Percentiles rank a stretch among this genome's conserved stretches.
These are phyloP conservation scores for Funneliformis geosporum DNA, from an alignment of 192 early-diverging fungal species.

Conservation along the genomic window DNA sequence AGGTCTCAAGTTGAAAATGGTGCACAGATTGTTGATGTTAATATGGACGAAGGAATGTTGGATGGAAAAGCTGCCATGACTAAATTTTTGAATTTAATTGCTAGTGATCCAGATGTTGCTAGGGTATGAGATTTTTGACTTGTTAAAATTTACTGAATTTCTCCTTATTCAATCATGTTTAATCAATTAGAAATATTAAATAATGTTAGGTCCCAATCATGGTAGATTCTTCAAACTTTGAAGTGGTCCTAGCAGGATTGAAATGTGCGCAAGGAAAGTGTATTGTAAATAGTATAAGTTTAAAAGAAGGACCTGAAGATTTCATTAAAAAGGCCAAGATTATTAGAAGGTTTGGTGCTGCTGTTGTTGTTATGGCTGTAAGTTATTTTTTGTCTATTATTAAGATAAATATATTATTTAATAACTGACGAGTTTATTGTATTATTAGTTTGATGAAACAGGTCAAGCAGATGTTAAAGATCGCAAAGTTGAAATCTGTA, in stretches of 20 bases:
- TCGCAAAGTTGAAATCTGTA: conserved; percentile 89
- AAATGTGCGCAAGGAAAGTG: conserved; percentile 97
- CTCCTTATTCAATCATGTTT: too few relatives aligned
- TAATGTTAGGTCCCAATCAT: conserved; percentile 76
- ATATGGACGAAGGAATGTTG: conserved; percentile 96
- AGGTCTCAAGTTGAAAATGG: conserved; percentile 93
- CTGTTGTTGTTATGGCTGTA: conserved; percentile 94
- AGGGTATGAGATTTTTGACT: too few relatives aligned
- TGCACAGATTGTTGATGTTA: conserved; percentile 93
- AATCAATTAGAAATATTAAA: background rate
- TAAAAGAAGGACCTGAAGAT: conserved; percentile 93
- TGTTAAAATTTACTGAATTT: too few relatives aligned
- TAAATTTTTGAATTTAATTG: conserved; percentile 89
- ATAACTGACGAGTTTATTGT: background rate
- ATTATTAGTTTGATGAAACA: conserved; percentile 82
- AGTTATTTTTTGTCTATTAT: conserved; percentile 30
- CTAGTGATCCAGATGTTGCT: conserved; percentile 92
- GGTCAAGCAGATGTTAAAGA: conserved; percentile 86
- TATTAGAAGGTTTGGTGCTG: conserved; percentile 89
- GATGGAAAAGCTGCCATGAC: conserved; percentile 94
- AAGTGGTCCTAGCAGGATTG: conserved; percentile 92
- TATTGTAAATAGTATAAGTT: conserved; percentile 95
- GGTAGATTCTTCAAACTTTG: conserved; percentile 98
- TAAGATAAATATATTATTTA: background rate
- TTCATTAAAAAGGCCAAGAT: conserved; percentile 90